A percentile compares a stretch with the other conserved stretches of the same genome.
Conservation (phyloP, 345 rosid species). For the Tarenaya hassleriana region DNA sequence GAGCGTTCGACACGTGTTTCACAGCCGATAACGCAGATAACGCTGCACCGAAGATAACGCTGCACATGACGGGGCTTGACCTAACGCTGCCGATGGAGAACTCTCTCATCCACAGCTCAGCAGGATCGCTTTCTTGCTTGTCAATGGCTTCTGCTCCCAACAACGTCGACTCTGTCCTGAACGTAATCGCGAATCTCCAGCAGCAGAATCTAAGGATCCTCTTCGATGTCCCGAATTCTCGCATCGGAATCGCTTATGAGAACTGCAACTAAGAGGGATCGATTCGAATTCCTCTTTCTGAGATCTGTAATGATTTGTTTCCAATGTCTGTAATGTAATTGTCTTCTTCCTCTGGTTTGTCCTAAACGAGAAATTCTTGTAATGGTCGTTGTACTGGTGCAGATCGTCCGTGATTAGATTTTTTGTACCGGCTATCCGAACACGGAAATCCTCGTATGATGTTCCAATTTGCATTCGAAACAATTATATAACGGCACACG, state of each 20-base stretch:
- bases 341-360: too few species aligned
- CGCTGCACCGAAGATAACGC: slow-evolving; percentile 43
- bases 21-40: slow-evolving; percentile 31
- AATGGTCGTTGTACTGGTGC: too few species aligned
- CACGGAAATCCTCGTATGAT: too few species aligned
- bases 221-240: slow-evolving; percentile 67
- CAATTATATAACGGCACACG: too few species aligned
- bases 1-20: slow-evolving; percentile 87
- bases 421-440: too few species aligned
- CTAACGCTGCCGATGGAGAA: slow-evolving; percentile 70
- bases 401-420: too few species aligned
- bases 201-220: slow-evolving; percentile 79
- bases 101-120: slow-evolving; percentile 71
- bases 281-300: slow-evolving; percentile 15
- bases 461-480: too few species aligned
- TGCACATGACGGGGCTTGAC: slow-evolving; percentile 54
- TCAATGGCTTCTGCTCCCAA: slow-evolving; percentile 69
- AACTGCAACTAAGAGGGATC: slow-evolving; percentile 62
- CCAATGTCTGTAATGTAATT: too few species aligned
- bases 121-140: slow-evolving; percentile 68
- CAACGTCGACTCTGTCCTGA: slow-evolving; percentile 59
- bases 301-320: too few species aligned
- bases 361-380: too few species aligned
- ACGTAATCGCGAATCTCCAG: slow-evolving; percentile 83
- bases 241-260: slow-evolving; percentile 76